Evolutionary conservation across 495 filamentous ascomycete genomes (phyloP).

Genomic region (Hypomontagnella submonticulosa): DNA sequence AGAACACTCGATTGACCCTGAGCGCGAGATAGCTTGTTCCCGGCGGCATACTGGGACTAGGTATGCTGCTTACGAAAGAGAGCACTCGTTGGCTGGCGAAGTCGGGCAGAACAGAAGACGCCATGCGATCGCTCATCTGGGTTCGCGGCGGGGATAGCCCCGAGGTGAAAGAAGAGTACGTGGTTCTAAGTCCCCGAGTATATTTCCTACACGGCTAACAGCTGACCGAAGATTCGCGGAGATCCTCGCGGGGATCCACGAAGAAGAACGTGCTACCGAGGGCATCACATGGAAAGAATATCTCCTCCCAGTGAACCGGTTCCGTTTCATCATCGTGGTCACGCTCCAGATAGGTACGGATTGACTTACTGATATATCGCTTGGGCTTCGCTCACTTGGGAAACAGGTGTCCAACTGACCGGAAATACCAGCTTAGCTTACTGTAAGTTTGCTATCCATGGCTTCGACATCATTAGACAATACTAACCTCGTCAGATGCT

Average conservation of each 20-base stretch:
- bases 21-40: conserved; percentile 48
- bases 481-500: conserved; percentile 42
- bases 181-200: not conserved
- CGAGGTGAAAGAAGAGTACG: conserved; percentile 54
- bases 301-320: conserved; percentile 57
- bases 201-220: conserved; percentile 15
- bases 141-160: conserved; percentile 55
- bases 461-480: not conserved
- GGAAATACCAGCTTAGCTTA: conserved; percentile 63
- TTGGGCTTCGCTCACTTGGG: not conserved
- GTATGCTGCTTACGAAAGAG: conserved; percentile 60
- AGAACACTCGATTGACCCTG: not conserved
- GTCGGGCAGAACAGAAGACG: conserved; percentile 59
- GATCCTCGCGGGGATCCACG: conserved; percentile 55
- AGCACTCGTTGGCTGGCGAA: conserved; percentile 61
- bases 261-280: conserved; percentile 57
- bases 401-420: conserved; percentile 57
- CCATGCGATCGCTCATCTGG: conserved; percentile 56
- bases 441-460: conserved; percentile 38
- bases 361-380: not conserved
- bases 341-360: conserved; percentile 51
- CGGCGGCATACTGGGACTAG: conserved; percentile 53
- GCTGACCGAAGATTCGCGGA: conserved; percentile 50
- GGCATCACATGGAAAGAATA: conserved; percentile 59
- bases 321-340: conserved; percentile 54